These are phyloP conservation scores for Chlamydomonas applanata DNA, from an alignment of 139 green algal species.

Conservation along the genomic window DNA sequence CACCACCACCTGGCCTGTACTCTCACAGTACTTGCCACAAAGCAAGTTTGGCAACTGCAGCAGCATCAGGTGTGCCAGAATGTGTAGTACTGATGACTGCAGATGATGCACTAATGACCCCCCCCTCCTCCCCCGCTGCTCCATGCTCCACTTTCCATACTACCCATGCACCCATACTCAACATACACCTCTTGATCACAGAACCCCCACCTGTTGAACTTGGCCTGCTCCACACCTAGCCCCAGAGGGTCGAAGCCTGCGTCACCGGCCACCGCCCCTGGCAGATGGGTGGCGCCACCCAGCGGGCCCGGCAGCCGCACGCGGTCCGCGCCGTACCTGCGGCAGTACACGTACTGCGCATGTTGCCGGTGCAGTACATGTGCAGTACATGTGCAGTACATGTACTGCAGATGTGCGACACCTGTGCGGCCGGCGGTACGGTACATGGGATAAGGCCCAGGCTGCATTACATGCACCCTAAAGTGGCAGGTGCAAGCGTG, in stretches of 20 bases:
- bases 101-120: background rate
- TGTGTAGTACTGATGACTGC: background rate
- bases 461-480: too few species aligned
- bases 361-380: too few species aligned
- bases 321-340: constrained; percentile 42
- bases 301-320: constrained; percentile 39
- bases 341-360: background rate
- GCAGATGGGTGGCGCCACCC: constrained; percentile 38
- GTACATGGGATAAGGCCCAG: too few species aligned
- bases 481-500: too few species aligned
- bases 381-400: too few species aligned
- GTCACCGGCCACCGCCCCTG: constrained; percentile 48
- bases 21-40: too few species aligned
- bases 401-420: too few species aligned
- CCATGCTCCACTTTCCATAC: background rate
- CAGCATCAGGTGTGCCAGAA: background rate
- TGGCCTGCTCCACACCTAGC: constrained; percentile 24
- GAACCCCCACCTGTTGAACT: constrained; percentile 22
- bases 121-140: too few species aligned
- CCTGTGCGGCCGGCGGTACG: too few species aligned
- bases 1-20: too few species aligned
- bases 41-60: background rate
- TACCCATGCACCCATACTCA: background rate
- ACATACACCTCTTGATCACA: background rate
- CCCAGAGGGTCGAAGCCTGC: constrained; percentile 66